A percentile compares a stretch with the other conserved stretches of the same genome.
These are phyloP conservation scores for Oxyria digyna DNA, from an alignment of 148 eudicot species.

Conservation along the genomic window DNA sequence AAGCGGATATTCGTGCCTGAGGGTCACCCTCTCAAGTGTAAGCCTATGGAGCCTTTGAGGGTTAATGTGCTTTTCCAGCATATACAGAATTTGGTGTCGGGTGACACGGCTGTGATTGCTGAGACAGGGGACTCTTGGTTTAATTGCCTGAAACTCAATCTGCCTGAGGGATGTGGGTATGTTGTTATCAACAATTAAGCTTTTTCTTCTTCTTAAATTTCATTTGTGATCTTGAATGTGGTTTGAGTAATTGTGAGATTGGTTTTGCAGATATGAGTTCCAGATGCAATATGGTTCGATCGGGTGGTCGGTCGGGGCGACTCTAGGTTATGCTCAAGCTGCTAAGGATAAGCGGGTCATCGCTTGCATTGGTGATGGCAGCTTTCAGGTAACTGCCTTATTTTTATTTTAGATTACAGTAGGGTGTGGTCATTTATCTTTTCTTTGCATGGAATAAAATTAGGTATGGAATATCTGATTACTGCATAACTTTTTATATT, in stretches of 20 bases:
- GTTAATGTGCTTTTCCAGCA: conserved; percentile 69
- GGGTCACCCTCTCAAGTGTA: conserved; percentile 42
- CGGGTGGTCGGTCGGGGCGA: conserved; percentile 99
- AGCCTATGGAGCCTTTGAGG: conserved; percentile 54
- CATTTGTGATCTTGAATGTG: not conserved
- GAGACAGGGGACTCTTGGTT: conserved; percentile 94
- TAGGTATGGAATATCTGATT: not conserved
- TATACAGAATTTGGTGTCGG: conserved; percentile 55
- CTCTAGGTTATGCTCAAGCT: conserved; percentile 94
- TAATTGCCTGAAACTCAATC: conserved; percentile 66
- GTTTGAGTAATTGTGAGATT: not conserved
- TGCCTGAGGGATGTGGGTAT: conserved; percentile 79
- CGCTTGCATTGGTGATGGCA: conserved; percentile 95
- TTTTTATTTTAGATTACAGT: too few relatives aligned
- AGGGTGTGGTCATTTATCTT: too few relatives aligned
- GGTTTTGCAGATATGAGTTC: conserved; percentile 57
- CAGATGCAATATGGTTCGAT: conserved; percentile 95
- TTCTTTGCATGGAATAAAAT: too few relatives aligned
- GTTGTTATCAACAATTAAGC: not conserved
- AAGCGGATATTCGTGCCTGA: conserved; percentile 68
- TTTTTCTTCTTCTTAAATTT: not conserved
- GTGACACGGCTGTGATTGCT: conserved; percentile 63
- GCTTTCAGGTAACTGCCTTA: conserved; percentile 98
- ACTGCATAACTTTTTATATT: not conserved
- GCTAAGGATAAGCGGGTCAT: conserved; percentile 61